These are phyloP conservation scores for Cymbopogon citratus DNA, from an alignment of 176 grass and related monocot species.

Conservation along the genomic window DNA sequence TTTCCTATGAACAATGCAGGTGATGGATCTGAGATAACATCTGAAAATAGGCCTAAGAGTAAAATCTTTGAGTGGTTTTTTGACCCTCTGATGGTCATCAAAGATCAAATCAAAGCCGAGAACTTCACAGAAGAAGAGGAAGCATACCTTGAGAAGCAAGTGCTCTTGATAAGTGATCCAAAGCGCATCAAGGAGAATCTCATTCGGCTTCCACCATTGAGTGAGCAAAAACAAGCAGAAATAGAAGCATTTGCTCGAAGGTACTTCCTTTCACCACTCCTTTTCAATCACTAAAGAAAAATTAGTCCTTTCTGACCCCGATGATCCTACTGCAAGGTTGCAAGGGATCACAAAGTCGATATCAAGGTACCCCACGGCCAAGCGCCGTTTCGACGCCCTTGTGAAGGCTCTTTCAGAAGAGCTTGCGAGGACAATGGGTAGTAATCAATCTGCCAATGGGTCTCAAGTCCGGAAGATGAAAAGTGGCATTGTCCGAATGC, in stretches of 20 bases:
- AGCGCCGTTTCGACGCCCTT: slow-evolving; percentile 64
- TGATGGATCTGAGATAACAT: slow-evolving; percentile 70
- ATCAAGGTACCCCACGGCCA: slow-evolving; percentile 81
- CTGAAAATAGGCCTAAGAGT: slow-evolving; percentile 67
- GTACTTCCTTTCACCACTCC: slow-evolving; percentile 17
- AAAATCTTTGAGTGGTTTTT: slow-evolving; percentile 90
- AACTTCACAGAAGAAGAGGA: slow-evolving; percentile 85
- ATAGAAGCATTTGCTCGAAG: slow-evolving; percentile 83
- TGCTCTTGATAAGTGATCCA: slow-evolving; percentile 62
- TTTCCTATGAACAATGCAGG: slow-evolving; percentile 39
- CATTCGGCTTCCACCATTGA: slow-evolving; percentile 42
- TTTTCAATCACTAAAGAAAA: neutral
- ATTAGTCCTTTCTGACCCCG: neutral
- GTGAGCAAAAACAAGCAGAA: slow-evolving; percentile 68
- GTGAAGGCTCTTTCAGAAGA: slow-evolving; percentile 60
- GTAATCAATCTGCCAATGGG: slow-evolving; percentile 33
- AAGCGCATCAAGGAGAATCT: slow-evolving; percentile 56
- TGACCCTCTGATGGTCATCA: slow-evolving; percentile 84
- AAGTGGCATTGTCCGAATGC: slow-evolving; percentile 46
- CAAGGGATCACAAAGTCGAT: slow-evolving; percentile 91
- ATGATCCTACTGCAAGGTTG: slow-evolving; percentile 48
- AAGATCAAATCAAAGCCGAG: slow-evolving; percentile 83
- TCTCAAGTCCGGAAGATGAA: slow-evolving; percentile 38
- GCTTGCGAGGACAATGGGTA: slow-evolving; percentile 61
- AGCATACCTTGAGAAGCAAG: slow-evolving; percentile 60